phyloP scores from a whole-genome alignment of 2,329 filamentous ascomycete genomes.

The Penicillium fuscoglaucum region DNA sequence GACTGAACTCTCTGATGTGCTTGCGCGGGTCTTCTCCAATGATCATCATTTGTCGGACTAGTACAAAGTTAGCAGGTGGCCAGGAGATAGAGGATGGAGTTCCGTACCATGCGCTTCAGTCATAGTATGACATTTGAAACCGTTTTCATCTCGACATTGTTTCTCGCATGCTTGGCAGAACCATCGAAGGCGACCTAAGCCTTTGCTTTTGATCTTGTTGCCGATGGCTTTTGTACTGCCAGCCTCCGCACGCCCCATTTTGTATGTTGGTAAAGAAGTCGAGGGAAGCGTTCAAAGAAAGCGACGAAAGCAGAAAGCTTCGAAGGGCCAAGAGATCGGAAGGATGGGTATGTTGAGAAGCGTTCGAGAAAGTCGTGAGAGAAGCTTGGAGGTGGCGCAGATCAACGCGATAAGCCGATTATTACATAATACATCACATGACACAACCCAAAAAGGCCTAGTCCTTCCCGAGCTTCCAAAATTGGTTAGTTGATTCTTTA shows the following conservation, averaged over 20 bases:
- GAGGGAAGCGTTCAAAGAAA: not conserved
- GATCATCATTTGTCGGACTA: slow-evolving; percentile 79
- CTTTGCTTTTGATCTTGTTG: slow-evolving; percentile 81
- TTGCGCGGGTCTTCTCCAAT: slow-evolving; percentile 86
- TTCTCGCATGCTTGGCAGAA: slow-evolving; percentile 83
- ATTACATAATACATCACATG: not conserved
- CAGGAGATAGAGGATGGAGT: not conserved
- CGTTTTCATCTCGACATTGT: slow-evolving; percentile 71
- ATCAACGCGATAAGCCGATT: slow-evolving; percentile 2
- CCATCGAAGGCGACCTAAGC: slow-evolving; percentile 77
- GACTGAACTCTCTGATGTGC: slow-evolving; percentile 77
- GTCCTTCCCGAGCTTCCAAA: not conserved
- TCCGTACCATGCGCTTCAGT: not conserved
- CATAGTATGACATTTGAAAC: slow-evolving; percentile 76
- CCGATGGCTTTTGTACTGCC: slow-evolving; percentile 86
- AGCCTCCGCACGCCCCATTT: slow-evolving; percentile 88
- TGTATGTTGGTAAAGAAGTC: slow-evolving; percentile 33
- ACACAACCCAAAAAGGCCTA: not conserved
- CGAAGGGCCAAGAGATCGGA: not conserved
- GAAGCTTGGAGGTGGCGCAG: not conserved
- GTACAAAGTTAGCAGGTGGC: not conserved
- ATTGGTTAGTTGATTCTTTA: not conserved
- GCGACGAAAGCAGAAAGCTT: not conserved
- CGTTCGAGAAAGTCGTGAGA: not conserved
- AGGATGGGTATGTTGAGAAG: not conserved